Evolutionary conservation across 345 rosid species (phyloP).

Genomic region (Gossypium turneri): DNA sequence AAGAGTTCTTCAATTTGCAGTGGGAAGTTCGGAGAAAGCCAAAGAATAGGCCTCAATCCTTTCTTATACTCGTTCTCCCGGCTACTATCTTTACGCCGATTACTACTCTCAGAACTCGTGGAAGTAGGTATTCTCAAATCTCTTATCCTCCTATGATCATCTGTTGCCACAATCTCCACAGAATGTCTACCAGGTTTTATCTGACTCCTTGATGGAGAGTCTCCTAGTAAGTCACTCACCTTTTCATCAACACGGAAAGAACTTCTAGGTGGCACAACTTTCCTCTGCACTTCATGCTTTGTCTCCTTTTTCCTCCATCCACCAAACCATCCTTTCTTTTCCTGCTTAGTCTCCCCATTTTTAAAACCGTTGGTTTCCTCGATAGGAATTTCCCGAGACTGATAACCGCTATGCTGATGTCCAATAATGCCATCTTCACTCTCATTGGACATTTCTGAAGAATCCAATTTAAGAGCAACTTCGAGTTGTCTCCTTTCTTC

Average conservation of each 20-base stretch:
- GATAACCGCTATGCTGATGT: slow-evolving; percentile 72
- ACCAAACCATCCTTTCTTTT: slow-evolving; percentile 97
- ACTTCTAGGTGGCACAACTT: slow-evolving; percentile 65
- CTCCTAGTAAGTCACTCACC: slow-evolving; percentile 76
- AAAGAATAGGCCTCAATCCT: slow-evolving; percentile 87
- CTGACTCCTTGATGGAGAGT: slow-evolving; percentile 57
- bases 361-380: slow-evolving; percentile 45
- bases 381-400: slow-evolving; percentile 73
- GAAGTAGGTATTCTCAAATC: slow-evolving; percentile 51
- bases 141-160: slow-evolving; percentile 57
- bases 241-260: slow-evolving; percentile 85
- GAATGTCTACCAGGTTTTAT: slow-evolving; percentile 83
- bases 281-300: slow-evolving; percentile 59
- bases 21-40: slow-evolving; percentile 89
- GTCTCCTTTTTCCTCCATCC: slow-evolving; percentile 84
- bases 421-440: slow-evolving; percentile 47
- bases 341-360: slow-evolving; percentile 55
- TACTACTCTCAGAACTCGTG: slow-evolving; percentile 36
- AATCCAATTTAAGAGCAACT: slow-evolving; percentile 75
- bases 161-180: slow-evolving; percentile 61
- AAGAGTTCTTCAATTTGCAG: slow-evolving; percentile 89
- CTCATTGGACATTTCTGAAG: slow-evolving; percentile 50
- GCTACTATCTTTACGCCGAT: slow-evolving; percentile 55
- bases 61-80: slow-evolving; percentile 92
- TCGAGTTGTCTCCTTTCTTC: slow-evolving; percentile 91